phyloP scores from a whole-genome alignment of 2,329 filamentous ascomycete species.

The Colletotrichum zoysiae region DNA sequence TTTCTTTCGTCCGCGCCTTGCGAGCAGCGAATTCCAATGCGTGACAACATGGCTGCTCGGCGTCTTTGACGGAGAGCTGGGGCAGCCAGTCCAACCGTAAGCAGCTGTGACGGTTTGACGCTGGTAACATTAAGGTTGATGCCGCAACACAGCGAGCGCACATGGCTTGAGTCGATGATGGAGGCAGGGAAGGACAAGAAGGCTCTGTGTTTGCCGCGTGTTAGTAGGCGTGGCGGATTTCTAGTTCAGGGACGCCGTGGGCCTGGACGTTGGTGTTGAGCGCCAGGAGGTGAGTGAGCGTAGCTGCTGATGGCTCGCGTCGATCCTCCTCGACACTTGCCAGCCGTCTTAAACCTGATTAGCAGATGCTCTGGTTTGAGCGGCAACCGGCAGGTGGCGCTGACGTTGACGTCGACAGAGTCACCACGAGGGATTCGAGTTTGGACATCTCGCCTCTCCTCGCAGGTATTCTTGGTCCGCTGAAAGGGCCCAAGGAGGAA shows the following conservation, averaged over 20 bases:
- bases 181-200: neutral
- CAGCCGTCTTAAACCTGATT: slow-evolving; percentile 27
- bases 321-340: slow-evolving; percentile 11
- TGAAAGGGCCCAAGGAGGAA: neutral
- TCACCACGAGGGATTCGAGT: neutral
- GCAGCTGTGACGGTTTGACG: slow-evolving; percentile 18
- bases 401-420: slow-evolving; percentile 11
- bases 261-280: slow-evolving; percentile 8
- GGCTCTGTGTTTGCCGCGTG: neutral
- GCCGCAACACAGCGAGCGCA: neutral
- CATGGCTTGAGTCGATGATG: neutral
- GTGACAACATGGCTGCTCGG: slow-evolving; percentile 1
- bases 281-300: neutral
- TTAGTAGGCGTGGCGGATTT: slow-evolving; percentile 10
- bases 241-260: slow-evolving; percentile 11
- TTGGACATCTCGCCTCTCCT: neutral
- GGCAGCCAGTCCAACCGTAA: slow-evolving; percentile 9
- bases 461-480: neutral
- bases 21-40: neutral
- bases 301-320: slow-evolving; percentile 23
- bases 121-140: neutral
- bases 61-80: neutral
- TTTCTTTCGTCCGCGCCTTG: slow-evolving; percentile 10
- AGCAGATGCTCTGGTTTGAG: slow-evolving; percentile 33
- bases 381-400: slow-evolving; percentile 27